Evolutionary conservation across 2,329 filamentous ascomycete species (phyloP).

Genomic region (Ploettnerulaceae sp.): DNA sequence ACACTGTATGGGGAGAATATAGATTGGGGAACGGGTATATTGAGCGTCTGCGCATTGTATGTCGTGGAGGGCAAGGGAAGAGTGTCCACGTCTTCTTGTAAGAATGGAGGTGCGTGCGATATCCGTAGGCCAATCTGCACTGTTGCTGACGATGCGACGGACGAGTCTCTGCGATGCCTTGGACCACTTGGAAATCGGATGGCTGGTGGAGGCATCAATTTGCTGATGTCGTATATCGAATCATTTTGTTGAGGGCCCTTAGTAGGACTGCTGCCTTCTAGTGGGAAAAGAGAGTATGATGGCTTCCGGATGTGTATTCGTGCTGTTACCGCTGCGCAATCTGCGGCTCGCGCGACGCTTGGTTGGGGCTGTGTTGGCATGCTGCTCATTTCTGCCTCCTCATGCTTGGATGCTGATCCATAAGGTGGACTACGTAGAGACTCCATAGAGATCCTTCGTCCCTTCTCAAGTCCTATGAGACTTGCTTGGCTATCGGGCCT

Average conservation of each 20-base stretch:
- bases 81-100: constrained; percentile 11
- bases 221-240: constrained; percentile 31
- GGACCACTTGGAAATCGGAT: constrained; percentile 16
- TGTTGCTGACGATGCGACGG: constrained; percentile 59
- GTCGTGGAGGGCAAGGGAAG: constrained; percentile 31
- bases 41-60: constrained; percentile 32
- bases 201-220: constrained; percentile 27
- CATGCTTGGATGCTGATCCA: constrained; percentile 15
- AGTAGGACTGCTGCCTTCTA: constrained; percentile 14
- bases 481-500: constrained; percentile 22
- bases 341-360: neutral
- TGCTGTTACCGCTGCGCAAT: constrained; percentile 2
- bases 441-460: constrained; percentile 22
- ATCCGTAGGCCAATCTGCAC: constrained; percentile 68
- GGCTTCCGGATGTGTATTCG: constrained; percentile 23
- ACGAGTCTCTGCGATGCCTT: constrained; percentile 49
- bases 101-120: constrained; percentile 43
- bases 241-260: constrained; percentile 16
- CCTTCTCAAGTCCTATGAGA: constrained; percentile 27
- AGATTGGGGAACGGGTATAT: constrained; percentile 1
- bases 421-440: constrained; percentile 17
- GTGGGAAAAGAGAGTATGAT: constrained; percentile 32
- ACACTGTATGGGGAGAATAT: constrained; percentile 9
- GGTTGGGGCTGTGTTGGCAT: constrained; percentile 5
- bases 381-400: constrained; percentile 12